Evolutionary conservation across 306 rosid species (phyloP), one percentile per base, ranked within the genome.

Genomic region (Acacia melanoxylon): DNA sequence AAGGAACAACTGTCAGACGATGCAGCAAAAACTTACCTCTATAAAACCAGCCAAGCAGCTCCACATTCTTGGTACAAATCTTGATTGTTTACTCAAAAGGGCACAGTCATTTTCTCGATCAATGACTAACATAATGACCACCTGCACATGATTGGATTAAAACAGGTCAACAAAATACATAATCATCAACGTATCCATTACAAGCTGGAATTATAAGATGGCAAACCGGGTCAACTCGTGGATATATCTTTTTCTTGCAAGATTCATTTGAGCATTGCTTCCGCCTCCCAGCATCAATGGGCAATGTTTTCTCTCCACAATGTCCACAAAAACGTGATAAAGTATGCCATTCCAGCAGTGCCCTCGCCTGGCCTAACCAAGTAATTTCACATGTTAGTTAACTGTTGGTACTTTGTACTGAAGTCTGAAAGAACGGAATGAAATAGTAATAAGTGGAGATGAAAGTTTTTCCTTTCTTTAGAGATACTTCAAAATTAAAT

Each of bases 61-160:
- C 94, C 98, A 95, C 90, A 91, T 85, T 78, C 88, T 86, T 22
- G 92, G 83, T 22, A 89, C 87, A 72, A 80, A 86, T 83, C 89
- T 88, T 5, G 91, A 87, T 76, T 92, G 90, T 77, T 85, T 85
- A 77, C 91, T 83, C 84, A 93, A 78, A 52, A 95, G 97, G 45
- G 82, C 98, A 51, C 92, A 83, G 54, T 93, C 93, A 10, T 92
- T 93, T 85, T 92, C 94, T 83, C 62, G 83, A 81, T 95, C 99
- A 77, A 95, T 93, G 42, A 95, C 95, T 83, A 95, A 86, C 99
- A 95, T 95, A 78, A 93, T 95, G 78, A 89, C 99, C 82, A 89
- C 99, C 98, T 90, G 86, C 86, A 76, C 48, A 42, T 81, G 78
- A 35, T 48, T 37, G 48, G 65, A 52, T 35, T 24, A 77, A 54